Evolutionary conservation across 2,329 filamentous ascomycete genomes (phyloP).

Genomic region (Biscogniauxia mediterranea): DNA sequence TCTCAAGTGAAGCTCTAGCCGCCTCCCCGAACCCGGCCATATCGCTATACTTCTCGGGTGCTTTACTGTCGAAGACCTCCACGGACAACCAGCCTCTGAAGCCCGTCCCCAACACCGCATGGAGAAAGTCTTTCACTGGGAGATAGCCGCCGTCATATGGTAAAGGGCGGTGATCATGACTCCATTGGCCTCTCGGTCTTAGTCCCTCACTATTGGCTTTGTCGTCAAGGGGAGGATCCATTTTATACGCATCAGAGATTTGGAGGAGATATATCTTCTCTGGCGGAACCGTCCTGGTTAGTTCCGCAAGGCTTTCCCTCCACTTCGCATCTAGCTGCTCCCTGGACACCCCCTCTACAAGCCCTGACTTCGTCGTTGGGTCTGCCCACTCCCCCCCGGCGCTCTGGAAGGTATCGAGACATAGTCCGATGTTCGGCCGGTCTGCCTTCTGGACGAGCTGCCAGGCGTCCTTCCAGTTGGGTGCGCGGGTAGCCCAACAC

Average conservation of each 20-base stretch:
- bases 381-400: conserved; percentile 72
- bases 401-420: conserved; percentile 76
- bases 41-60: conserved; percentile 45
- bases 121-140: conserved; percentile 62
- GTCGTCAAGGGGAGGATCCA: conserved; percentile 52
- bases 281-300: conserved; percentile 56
- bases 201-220: conserved; percentile 50
- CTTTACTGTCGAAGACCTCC: conserved; percentile 66
- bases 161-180: conserved; percentile 66
- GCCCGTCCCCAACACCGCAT: conserved; percentile 65
- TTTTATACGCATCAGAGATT: conserved; percentile 71
- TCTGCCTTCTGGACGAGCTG: conserved; percentile 62
- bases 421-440: conserved; percentile 67
- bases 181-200: conserved; percentile 66
- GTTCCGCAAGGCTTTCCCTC: conserved; percentile 51
- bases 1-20: conserved; percentile 48
- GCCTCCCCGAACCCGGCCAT: conserved; percentile 48
- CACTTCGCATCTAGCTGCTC: conserved; percentile 51
- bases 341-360: conserved; percentile 44
- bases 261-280: conserved; percentile 75
- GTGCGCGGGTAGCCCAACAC: conserved; percentile 74
- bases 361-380: conserved; percentile 61
- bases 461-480: conserved; percentile 69
- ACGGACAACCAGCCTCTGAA: conserved; percentile 66
- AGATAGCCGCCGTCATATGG: conserved; percentile 71